Percentiles rank a stretch among this genome's conserved stretches.
These are phyloP conservation scores for Myochromella boudieri DNA, from an alignment of 768 basidiomycete genomes.

Conservation along the genomic window DNA sequence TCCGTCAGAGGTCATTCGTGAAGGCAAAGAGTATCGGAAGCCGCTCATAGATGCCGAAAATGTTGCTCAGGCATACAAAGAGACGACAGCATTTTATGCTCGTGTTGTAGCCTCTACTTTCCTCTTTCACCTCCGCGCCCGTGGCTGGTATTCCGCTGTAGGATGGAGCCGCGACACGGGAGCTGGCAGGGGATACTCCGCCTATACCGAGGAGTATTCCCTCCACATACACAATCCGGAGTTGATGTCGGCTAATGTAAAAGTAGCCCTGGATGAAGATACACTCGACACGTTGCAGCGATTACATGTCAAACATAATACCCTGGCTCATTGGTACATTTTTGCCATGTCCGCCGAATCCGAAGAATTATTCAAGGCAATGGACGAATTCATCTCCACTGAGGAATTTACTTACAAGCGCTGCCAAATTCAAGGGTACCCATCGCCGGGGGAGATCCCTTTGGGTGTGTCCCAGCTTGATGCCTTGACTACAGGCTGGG, in stretches of 20 bases:
- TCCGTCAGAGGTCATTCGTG: background rate
- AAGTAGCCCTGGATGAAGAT: background rate
- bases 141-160: background rate
- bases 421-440: no score
- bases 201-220: slow-evolving; percentile 5
- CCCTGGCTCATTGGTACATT: slow-evolving; percentile 8
- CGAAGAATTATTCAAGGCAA: slow-evolving; percentile 1
- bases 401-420: no score
- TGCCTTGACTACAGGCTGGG: no score
- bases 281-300: background rate
- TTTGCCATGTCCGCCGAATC: slow-evolving; percentile 3
- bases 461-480: no score
- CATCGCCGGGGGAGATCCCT: no score
- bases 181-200: background rate
- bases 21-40: background rate
- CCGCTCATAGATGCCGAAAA: background rate
- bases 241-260: background rate
- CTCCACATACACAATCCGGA: background rate
- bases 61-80: background rate
- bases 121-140: background rate
- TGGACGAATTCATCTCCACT: background rate
- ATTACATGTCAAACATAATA: background rate
- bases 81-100: background rate
- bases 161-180: background rate
- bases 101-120: background rate